Evolutionary conservation across 1,284 basidiomycete species (phyloP), one percentile per base, ranked within the genome.

Genomic region (Hortiboletus rubellus): DNA sequence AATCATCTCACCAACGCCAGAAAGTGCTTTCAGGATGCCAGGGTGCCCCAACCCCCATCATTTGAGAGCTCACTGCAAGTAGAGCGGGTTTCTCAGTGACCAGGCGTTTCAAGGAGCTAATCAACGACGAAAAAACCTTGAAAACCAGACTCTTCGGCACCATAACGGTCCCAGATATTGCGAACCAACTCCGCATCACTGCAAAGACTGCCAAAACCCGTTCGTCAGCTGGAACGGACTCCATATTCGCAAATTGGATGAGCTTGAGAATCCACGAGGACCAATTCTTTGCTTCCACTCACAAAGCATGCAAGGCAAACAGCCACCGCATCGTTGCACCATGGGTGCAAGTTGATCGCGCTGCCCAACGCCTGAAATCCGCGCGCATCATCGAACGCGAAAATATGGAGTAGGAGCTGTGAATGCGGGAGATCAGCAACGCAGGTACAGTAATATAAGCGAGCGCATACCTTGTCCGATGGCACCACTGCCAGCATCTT

Each of bases 31-130:
- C 79, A 5, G 74, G 60, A 36, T 72, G 65, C 2, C 72, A 67
- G 0, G 79, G 74, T 2, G 90, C 78, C 4, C 90, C 91, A 31
- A 94, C 70, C 2, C 93, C 93, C 58, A 84, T 82, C 82, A 95
- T 93, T 68, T 93, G 88, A 2, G 84, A 72, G 27, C 86, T 81
- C 5, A 90, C 83, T 2, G 95, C 95, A 1, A 97, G 82, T 1
- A 96, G 69, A 2, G 83, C 79, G 1, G 95, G 94, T 63, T 90
- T 94, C 73, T 96, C 93, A 0, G 92, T 94, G 24, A 94, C 81
- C 9, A 96, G 78, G 15, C 92, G 83, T 61, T 93, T 92, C 50
- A 98, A 77, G 0, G 91, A 86, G 0, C 89, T 85, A 37, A 96
- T 82, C 46, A 97, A 80, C n/a, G 86, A 84, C 11, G 80, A 83